A percentile compares a stretch with the other conserved stretches of the same genome.
Evolutionary conservation across 2,329 filamentous ascomycete genomes (phyloP).

Genomic region (Fonsecaea nubica): DNA sequence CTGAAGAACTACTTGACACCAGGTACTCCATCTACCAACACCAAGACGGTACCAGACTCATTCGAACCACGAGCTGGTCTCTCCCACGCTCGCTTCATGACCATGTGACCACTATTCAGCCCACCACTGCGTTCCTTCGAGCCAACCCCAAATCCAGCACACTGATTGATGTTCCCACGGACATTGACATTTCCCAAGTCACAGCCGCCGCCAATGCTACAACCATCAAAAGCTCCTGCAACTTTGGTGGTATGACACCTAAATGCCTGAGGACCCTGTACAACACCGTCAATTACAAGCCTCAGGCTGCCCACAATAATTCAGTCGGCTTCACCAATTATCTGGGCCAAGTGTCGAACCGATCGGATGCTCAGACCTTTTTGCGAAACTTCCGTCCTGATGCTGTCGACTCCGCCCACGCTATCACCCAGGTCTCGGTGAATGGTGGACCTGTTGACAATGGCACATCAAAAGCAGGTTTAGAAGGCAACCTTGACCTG

Average conservation of each 20-base stretch:
- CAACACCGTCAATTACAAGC: constrained; percentile 60
- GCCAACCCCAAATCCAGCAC: constrained; percentile 38
- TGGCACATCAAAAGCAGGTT: constrained; percentile 46
- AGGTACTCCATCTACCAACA: constrained; percentile 62
- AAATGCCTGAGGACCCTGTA: constrained; percentile 62
- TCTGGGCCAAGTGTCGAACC: constrained; percentile 57
- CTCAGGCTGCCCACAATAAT: constrained; percentile 52
- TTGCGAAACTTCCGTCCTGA: constrained; percentile 49
- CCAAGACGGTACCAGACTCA: constrained; percentile 58
- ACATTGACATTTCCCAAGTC: constrained; percentile 35
- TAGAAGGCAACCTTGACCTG: constrained; percentile 67
- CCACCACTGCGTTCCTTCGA: constrained; percentile 66
- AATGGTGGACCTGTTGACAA: constrained; percentile 43
- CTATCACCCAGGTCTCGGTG: constrained; percentile 47
- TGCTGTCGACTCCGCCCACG: constrained; percentile 44
- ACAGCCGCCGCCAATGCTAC: constrained; percentile 32
- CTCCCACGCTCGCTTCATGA: constrained; percentile 63
- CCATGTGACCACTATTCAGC: constrained; percentile 66
- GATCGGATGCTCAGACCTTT: constrained; percentile 50
- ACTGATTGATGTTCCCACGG: constrained; percentile 43
- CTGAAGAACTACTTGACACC: constrained; percentile 62
- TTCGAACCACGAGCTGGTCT: constrained; percentile 64
- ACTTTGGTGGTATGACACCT: constrained; percentile 59
- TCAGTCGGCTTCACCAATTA: constrained; percentile 57
- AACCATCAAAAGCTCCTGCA: constrained; percentile 54